These are phyloP conservation scores for Fusarium mangiferae DNA, from an alignment of 2,329 filamentous ascomycete species.

Conservation along the genomic window DNA sequence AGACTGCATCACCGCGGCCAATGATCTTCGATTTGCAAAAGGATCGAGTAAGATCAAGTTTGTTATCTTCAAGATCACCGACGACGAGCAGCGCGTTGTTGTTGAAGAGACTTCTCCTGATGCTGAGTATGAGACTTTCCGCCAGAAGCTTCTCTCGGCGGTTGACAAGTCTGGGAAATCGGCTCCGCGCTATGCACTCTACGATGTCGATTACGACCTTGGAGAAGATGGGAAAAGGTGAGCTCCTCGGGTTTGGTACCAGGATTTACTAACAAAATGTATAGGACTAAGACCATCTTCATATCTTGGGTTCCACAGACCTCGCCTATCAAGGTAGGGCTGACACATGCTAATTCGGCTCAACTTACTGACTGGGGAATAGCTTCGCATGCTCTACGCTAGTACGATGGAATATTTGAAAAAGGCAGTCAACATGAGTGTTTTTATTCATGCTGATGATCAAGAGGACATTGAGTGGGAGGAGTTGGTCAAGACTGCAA, in stretches of 20 bases:
- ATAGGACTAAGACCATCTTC: conserved; percentile 29
- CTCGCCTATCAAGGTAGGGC: conserved; percentile 27
- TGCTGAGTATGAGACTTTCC: conserved; percentile 26
- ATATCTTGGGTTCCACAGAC: conserved; percentile 33
- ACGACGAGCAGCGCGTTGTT: conserved; percentile 18
- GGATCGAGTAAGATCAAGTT: conserved; percentile 19
- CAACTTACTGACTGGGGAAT: neutral
- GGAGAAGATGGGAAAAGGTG: conserved; percentile 33
- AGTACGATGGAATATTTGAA: conserved; percentile 38
- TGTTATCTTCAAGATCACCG: conserved; percentile 30
- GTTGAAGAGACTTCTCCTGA: conserved; percentile 23
- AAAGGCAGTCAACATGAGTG: conserved; percentile 22
- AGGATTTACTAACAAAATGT: accelerated
- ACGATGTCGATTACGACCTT: conserved; percentile 33
- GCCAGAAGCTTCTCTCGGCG: conserved; percentile 16
- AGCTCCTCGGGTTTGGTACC: accelerated
- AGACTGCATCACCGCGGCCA: conserved; percentile 25
- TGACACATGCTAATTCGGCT: neutral
- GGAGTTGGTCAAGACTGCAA: conserved; percentile 16
- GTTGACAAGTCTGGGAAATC: conserved; percentile 13
- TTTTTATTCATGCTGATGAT: conserved; percentile 29
- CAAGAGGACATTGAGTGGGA: conserved; percentile 26
- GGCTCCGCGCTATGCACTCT: conserved; percentile 30
- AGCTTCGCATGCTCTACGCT: conserved; percentile 39
- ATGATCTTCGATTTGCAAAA: conserved; percentile 12